Percentiles rank a stretch among this genome's conserved stretches.
These are phyloP conservation scores for Tuber aestivum DNA, from an alignment of 495 filamentous ascomycete species.

Conservation along the genomic window DNA sequence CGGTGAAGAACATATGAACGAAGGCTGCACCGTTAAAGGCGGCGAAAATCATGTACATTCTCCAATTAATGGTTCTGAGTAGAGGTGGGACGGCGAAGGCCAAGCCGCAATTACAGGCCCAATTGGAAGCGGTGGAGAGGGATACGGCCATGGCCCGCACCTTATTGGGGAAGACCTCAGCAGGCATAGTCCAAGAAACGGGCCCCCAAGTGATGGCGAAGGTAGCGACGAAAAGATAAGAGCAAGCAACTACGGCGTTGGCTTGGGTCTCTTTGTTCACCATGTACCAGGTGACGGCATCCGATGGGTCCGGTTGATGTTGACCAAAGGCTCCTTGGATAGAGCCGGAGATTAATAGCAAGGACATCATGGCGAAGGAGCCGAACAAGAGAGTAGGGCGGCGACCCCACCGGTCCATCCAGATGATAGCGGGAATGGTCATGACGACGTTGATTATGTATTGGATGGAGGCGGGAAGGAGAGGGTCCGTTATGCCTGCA, in stretches of 20 bases:
- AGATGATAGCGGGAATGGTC: slow-evolving; percentile 57
- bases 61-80: slow-evolving; percentile 54
- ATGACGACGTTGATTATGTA: slow-evolving; percentile 70
- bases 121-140: slow-evolving; percentile 60
- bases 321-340: slow-evolving; percentile 57
- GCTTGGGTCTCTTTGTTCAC: slow-evolving; percentile 47
- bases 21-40: slow-evolving; percentile 52
- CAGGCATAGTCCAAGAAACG: slow-evolving; percentile 59
- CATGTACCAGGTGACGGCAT: slow-evolving; percentile 55
- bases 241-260: slow-evolving; percentile 57
- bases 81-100: slow-evolving; percentile 50
- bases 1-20: slow-evolving; percentile 58
- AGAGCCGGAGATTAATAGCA: slow-evolving; percentile 54
- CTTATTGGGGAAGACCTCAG: slow-evolving; percentile 62
- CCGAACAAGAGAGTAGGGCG: slow-evolving; percentile 52
- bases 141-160: slow-evolving; percentile 63
- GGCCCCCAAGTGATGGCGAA: slow-evolving; percentile 60
- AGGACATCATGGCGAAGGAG: slow-evolving; percentile 50
- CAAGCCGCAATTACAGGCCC: slow-evolving; percentile 48
- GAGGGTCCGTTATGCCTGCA: slow-evolving; percentile 57
- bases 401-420: slow-evolving; percentile 53
- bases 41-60: slow-evolving; percentile 50
- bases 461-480: slow-evolving; percentile 67
- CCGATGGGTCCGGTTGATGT: slow-evolving; percentile 47
- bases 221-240: slow-evolving; percentile 60